phyloP scores from a whole-genome alignment of 352 stramenopile genomes.

The Phytophthora multivora region DNA sequence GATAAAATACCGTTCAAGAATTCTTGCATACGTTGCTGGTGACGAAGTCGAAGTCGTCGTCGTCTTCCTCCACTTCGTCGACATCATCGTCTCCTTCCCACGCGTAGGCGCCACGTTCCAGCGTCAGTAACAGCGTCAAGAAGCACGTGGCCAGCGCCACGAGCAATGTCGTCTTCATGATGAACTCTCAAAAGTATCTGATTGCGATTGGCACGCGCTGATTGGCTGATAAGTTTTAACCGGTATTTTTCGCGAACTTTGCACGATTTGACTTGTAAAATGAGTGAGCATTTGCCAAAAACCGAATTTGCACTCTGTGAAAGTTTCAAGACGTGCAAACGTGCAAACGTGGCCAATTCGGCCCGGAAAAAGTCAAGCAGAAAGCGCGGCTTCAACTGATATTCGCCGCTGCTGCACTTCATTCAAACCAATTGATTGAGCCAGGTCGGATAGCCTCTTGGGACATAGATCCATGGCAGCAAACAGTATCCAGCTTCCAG shows the following conservation, averaged over 20 bases:
- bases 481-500: not conserved
- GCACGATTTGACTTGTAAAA: no score
- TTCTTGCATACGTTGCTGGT: slow-evolving; percentile 28
- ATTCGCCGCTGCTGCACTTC: slow-evolving; percentile 1
- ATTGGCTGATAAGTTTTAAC: slow-evolving; percentile 3
- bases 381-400: slow-evolving; percentile 5
- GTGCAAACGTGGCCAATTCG: not conserved
- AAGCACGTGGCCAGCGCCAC: slow-evolving; percentile 21
- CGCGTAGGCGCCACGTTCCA: slow-evolving; percentile 9
- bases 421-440: not conserved
- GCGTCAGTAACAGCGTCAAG: slow-evolving; percentile 17
- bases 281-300: no score
- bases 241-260: not conserved
- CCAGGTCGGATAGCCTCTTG: no score
- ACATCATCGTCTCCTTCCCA: slow-evolving; percentile 28
- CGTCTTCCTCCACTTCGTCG: slow-evolving; percentile 38
- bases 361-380: slow-evolving; percentile 2
- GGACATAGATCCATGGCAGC: not conserved
- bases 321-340: no score
- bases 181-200: slow-evolving; percentile 9
- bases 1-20: slow-evolving; percentile 2
- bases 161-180: slow-evolving; percentile 27
- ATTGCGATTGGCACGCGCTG: slow-evolving; percentile 13
- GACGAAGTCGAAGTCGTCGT: slow-evolving; percentile 41
- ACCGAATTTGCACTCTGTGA: no score